These are phyloP conservation scores for Bathelium albidoporum DNA, from an alignment of 495 filamentous ascomycete species.

Conservation along the genomic window DNA sequence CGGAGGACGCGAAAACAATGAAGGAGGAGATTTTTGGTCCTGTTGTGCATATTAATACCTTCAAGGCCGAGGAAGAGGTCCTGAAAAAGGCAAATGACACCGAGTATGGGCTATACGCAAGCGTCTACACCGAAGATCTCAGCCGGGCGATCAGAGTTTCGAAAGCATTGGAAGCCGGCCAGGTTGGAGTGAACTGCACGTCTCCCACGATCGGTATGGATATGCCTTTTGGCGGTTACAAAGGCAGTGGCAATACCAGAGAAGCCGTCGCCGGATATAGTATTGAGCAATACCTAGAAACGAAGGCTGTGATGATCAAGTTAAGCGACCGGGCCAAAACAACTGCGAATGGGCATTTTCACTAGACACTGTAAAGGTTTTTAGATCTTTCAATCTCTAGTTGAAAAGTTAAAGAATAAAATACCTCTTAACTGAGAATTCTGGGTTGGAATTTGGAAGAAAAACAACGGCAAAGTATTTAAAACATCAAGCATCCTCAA, in stretches of 20 bases:
- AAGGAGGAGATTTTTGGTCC: slow-evolving; percentile 29
- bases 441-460: too few species aligned
- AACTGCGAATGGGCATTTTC: too few species aligned
- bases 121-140: slow-evolving; percentile 27
- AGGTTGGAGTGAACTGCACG: slow-evolving; percentile 25
- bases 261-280: slow-evolving; percentile 22
- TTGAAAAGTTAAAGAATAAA: too few species aligned
- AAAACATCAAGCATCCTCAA: too few species aligned
- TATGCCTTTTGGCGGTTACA: slow-evolving; percentile 29
- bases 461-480: too few species aligned
- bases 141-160: slow-evolving; percentile 22
- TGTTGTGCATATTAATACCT: slow-evolving; percentile 23
- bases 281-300: slow-evolving; percentile 24
- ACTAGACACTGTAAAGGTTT: too few species aligned
- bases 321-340: neutral
- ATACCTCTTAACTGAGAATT: too few species aligned
- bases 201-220: slow-evolving; percentile 16
- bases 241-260: slow-evolving; percentile 20
- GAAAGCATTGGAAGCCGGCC: slow-evolving; percentile 23
- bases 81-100: slow-evolving; percentile 25
- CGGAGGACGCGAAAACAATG: slow-evolving; percentile 10
- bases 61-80: slow-evolving; percentile 28
- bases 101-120: slow-evolving; percentile 30
- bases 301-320: slow-evolving; percentile 23
- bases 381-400: too few species aligned